These are phyloP conservation scores for Pinguiococcus pyrenoidosus DNA, from an alignment of 108 stramenopile species.

Conservation along the genomic window DNA sequence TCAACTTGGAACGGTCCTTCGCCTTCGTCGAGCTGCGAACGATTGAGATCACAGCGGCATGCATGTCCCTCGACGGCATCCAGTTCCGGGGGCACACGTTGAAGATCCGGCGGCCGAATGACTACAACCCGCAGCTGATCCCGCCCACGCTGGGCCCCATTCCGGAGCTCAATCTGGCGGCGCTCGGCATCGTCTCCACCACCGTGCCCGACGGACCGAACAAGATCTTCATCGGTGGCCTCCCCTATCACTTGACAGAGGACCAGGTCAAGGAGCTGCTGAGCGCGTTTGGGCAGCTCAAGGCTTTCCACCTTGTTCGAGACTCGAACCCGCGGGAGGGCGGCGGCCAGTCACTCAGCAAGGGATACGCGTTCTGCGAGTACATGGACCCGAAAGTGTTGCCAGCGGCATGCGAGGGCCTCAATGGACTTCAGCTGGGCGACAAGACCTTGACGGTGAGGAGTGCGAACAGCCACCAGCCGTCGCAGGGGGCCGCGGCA, in stretches of 20 bases:
- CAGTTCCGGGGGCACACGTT: conserved; percentile 59
- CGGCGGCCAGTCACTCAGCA: conserved; percentile 51
- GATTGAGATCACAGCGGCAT: conserved; percentile 80
- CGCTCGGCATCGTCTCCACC: conserved; percentile 62
- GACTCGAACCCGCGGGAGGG: too few relatives aligned
- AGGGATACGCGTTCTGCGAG: conserved; percentile 95
- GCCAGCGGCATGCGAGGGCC: conserved; percentile 65
- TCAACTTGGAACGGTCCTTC: conserved; percentile 77
- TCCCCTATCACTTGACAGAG: conserved; percentile 84
- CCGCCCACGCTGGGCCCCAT: conserved; percentile 37
- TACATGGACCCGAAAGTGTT: conserved; percentile 67
- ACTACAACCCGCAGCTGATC: conserved; percentile 72
- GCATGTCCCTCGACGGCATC: conserved; percentile 75
- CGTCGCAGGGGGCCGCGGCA: too few relatives aligned
- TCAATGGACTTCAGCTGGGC: conserved; percentile 89
- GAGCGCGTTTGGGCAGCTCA: conserved; percentile 66
- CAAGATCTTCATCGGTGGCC: conserved; percentile 96
- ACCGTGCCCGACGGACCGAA: conserved; percentile 89
- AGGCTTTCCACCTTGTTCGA: conserved; percentile 87
- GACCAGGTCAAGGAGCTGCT: conserved; percentile 81
- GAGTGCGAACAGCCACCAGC: too few relatives aligned
- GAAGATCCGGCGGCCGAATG: conserved; percentile 87
- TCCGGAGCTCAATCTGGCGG: conserved; percentile 30
- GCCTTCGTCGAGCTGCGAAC: conserved; percentile 88
- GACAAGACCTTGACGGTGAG: conserved; percentile 80